phyloP scores from a whole-genome alignment of 495 filamentous ascomycete genomes.

The Hyaloscypha bicolor region DNA sequence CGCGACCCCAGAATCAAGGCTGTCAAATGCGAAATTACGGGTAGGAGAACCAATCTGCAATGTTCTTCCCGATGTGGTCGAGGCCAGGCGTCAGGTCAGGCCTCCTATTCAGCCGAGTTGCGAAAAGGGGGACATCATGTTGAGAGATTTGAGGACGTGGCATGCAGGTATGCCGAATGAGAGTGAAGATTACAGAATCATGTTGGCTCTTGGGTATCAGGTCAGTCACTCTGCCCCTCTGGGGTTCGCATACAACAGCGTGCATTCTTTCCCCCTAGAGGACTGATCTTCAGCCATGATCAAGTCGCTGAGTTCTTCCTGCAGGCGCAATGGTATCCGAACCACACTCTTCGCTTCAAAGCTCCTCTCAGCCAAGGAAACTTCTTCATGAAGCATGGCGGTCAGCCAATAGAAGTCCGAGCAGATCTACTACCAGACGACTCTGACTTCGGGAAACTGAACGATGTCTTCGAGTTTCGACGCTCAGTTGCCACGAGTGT shows the following conservation, averaged over 20 bases:
- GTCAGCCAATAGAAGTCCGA: conserved; percentile 30
- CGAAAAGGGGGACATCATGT: conserved; percentile 43
- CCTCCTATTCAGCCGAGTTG: conserved; percentile 42
- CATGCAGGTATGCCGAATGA: conserved; percentile 49
- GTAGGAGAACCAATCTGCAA: conserved; percentile 28
- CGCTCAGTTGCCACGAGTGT: conserved; percentile 7
- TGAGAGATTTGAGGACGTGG: conserved; percentile 47
- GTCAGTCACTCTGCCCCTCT: conserved; percentile 14
- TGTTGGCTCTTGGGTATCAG: conserved; percentile 44
- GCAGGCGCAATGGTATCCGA: conserved; percentile 33
- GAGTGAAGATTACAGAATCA: conserved; percentile 44
- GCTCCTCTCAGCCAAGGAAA: conserved; percentile 30
- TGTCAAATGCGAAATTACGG: conserved; percentile 32
- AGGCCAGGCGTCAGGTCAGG: conserved; percentile 35
- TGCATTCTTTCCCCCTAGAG: no score
- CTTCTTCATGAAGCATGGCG: conserved; percentile 32
- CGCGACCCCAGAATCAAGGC: conserved; percentile 21
- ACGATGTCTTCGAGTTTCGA: conserved; percentile 31
- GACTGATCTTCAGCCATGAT: background rate
- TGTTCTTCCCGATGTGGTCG: conserved; percentile 32
- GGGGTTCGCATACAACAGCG: background rate
- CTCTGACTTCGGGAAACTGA: conserved; percentile 26
- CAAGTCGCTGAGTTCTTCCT: background rate
- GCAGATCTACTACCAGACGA: conserved; percentile 29
- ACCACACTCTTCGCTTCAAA: conserved; percentile 30